Conservation (phyloP, 495 filamentous ascomycete species). For the Xylaria palmicola region DNA sequence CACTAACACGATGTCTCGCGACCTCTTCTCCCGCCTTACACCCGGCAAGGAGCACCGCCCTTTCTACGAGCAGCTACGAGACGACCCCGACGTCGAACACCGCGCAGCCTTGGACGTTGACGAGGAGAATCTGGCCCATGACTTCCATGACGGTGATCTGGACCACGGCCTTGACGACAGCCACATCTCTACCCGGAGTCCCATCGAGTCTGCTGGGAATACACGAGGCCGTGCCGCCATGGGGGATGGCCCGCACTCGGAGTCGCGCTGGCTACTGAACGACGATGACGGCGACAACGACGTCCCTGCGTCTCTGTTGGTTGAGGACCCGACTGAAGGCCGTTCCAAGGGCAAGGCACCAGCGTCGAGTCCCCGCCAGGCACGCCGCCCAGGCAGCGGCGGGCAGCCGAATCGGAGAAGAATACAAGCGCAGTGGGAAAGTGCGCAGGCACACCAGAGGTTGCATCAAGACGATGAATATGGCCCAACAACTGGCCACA, state of each 20-base stretch:
- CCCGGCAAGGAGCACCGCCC: conserved; percentile 63
- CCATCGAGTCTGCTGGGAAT: conserved; percentile 27
- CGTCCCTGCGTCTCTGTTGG: conserved; percentile 82
- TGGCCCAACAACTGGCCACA: conserved; percentile 31
- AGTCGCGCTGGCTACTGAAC: conserved; percentile 38
- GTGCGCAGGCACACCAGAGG: conserved; percentile 60
- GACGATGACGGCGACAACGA: conserved; percentile 86
- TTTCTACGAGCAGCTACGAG: conserved; percentile 68
- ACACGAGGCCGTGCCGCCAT: conserved; percentile 11
- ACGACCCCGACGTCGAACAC: conserved; percentile 65
- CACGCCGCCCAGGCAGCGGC: conserved; percentile 37
- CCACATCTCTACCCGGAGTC: conserved; percentile 58
- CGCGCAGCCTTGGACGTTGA: conserved; percentile 65
- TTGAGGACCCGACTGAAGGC: conserved; percentile 57
- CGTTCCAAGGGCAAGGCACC: conserved; percentile 28
- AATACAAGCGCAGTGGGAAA: conserved; percentile 65
- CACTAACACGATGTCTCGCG: conserved; percentile 62
- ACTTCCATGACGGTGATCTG: conserved; percentile 71
- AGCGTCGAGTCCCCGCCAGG: conserved; percentile 21
- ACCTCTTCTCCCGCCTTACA: conserved; percentile 71
- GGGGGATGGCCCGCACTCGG: conserved; percentile 13
- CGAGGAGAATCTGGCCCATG: conserved; percentile 64
- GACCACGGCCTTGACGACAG: conserved; percentile 64
- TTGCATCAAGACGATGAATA: conserved; percentile 50
- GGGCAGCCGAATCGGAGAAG: conserved; percentile 55